Base-by-base conservation (phyloP, 306 rosid species). In the Acacia crassicarpa region DNA sequence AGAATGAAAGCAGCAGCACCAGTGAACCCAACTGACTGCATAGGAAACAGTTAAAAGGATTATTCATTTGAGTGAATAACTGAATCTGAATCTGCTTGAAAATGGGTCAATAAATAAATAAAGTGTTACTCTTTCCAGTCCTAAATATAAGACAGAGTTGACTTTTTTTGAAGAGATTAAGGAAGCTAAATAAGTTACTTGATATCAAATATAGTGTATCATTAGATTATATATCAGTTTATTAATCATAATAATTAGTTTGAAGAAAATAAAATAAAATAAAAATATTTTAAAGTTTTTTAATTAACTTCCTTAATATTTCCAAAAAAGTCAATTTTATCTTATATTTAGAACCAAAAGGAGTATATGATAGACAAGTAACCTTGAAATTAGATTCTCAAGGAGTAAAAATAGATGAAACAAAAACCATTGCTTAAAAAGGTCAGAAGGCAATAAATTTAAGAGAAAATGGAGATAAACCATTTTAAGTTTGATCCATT, bases 1-100 rank as follows among this genome's bases (percentile, higher is more conserved):
- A 94, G 91, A 85, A 88, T 67, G 82, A 94, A 94, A 67, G 93
- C 98, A 80, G 86, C 85, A 4, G 87, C 91, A 71, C 98, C 98
- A 2, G 96, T 92, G 81, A 94, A 94, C 82, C 91, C 97, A 83
- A 94, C 97, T 27, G 98, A 94, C 97, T 94, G 92, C 90, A 84
- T 56, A 76, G 9, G 51, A 5, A 72, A 76, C 20, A 25, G 61
- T 80, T 68, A 65, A 74, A 41, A 9, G 45, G 33, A 66, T 40
- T 59, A 61, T 63, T 46, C 68, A 43, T 73, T 66, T 38, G 58
- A 43, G 51, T 30, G 23, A 71, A 38, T 30, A 8, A 48, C 30
- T 74, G 5, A 58, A 33, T 12, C 25, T 9, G 3, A 67, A 74
- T 74, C 53, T 0, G 25, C 66, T n/a, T 4, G 17, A 27, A 62